These are phyloP conservation scores for Lipomyces sp. DNA, from an alignment of 805 yeast genomes.

Conservation along the genomic window DNA sequence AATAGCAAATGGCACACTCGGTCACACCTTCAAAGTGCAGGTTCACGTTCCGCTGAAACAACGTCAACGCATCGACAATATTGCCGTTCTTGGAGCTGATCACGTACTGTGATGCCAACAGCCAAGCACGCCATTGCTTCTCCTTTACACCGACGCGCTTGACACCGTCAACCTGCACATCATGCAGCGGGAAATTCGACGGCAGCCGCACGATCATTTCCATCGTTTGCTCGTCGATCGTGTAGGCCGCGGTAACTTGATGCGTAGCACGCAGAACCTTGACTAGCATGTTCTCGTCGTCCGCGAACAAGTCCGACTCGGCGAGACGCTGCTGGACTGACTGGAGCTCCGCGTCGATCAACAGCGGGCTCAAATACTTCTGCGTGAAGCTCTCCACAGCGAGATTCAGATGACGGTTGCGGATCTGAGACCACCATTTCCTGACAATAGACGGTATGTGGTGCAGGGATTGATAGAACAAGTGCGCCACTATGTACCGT, in stretches of 20 bases:
- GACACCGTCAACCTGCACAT: conserved; percentile 72
- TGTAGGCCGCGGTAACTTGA: conserved; percentile 69
- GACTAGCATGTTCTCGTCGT: conserved; percentile 47
- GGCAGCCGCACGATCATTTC: conserved; percentile 78
- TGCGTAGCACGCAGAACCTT: conserved; percentile 58
- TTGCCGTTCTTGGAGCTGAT: conserved; percentile 55
- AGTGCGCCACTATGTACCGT: conserved; percentile 46
- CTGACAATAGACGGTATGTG: conserved; percentile 57
- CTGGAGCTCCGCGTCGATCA: conserved; percentile 57
- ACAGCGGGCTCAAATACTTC: conserved; percentile 58
- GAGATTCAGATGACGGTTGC: conserved; percentile 61
- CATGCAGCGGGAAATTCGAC: conserved; percentile 68
- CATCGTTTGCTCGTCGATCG: conserved; percentile 82
- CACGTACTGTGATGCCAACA: conserved; percentile 82
- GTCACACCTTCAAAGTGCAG: conserved; percentile 90
- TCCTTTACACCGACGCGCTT: conserved; percentile 85
- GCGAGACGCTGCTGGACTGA: conserved; percentile 47
- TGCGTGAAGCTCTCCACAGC: conserved; percentile 62
- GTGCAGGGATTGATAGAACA: conserved; percentile 50
- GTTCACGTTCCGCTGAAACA: conserved; percentile 69
- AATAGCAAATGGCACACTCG: conserved; percentile 96
- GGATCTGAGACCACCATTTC: conserved; percentile 66
- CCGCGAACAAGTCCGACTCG: conserved; percentile 27
- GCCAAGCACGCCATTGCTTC: conserved; percentile 92
- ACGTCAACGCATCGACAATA: conserved; percentile 61